Evolutionary conservation across 257 asterid species (phyloP).

Genomic region (Orobanche coerulescens): DNA sequence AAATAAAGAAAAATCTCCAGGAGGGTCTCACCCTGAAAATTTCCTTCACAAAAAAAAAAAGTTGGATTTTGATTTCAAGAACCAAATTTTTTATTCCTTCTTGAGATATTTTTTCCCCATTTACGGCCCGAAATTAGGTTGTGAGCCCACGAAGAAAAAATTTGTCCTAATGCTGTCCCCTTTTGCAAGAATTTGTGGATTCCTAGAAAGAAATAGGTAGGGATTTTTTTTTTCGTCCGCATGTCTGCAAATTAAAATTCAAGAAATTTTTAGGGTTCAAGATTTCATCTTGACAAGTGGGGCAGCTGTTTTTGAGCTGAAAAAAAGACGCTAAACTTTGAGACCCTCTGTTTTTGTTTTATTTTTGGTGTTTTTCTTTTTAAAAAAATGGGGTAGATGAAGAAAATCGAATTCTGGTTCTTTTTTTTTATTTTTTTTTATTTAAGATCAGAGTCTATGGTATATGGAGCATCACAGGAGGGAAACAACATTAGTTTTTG

Average conservation of each 20-base stretch:
- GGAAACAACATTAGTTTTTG: constrained; percentile 25
- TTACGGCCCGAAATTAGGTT: constrained; percentile 21
- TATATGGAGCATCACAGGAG: constrained; percentile 44
- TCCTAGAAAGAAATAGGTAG: neutral
- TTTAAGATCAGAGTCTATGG: constrained; percentile 23
- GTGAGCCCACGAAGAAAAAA: constrained; percentile 19
- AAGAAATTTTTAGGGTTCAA: constrained; percentile 23
- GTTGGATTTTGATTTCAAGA: constrained; percentile 18
- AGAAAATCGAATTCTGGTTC: constrained; percentile 21
- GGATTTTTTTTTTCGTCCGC: constrained; percentile 10
- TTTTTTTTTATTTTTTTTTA: too few species aligned
- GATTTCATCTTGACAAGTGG: constrained; percentile 24
- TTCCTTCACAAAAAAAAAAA: constrained; percentile 32
- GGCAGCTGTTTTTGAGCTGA: constrained; percentile 25
- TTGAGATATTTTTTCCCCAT: neutral
- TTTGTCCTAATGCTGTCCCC: neutral
- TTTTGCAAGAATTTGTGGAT: constrained; percentile 20
- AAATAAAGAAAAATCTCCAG: constrained; percentile 4
- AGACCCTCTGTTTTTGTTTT: too few species aligned
- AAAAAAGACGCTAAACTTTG: too few species aligned
- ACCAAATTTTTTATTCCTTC: neutral
- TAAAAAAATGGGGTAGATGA: constrained; percentile 33
- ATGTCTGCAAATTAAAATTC: constrained; percentile 26
- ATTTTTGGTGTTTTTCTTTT: neutral
- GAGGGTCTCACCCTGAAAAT: constrained; percentile 31